phyloP scores from a whole-genome alignment of 805 yeast genomes.

The Ogataea methylovora region DNA sequence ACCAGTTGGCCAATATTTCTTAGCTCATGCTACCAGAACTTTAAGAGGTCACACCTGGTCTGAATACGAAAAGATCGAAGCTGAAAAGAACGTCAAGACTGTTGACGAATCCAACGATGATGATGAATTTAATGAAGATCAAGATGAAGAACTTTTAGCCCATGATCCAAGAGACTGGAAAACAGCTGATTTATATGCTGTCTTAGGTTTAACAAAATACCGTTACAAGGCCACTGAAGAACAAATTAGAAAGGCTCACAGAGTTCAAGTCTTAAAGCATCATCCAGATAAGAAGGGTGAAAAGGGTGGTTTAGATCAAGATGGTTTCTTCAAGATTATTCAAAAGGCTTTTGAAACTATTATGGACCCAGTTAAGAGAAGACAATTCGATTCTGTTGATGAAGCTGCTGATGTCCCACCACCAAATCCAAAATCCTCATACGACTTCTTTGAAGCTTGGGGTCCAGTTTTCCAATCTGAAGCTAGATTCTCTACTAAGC shows the following conservation, averaged over 20 bases:
- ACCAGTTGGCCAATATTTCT: conserved; percentile 93
- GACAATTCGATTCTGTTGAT: conserved; percentile 94
- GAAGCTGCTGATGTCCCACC: conserved; percentile 77
- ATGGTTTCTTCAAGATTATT: conserved; percentile 94
- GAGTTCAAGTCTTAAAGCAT: conserved; percentile 92
- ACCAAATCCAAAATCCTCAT: conserved; percentile 56
- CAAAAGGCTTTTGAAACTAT: conserved; percentile 93
- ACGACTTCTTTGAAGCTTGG: conserved; percentile 90
- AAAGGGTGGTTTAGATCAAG: conserved; percentile 79
- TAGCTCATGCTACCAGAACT: conserved; percentile 95
- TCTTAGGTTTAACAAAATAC: conserved; percentile 85
- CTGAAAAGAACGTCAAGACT: conserved; percentile 72
- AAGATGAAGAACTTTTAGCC: conserved; percentile 57
- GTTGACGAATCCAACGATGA: conserved; percentile 59
- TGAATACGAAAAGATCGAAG: conserved; percentile 90
- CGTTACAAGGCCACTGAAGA: conserved; percentile 88
- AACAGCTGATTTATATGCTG: conserved; percentile 91
- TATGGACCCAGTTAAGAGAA: conserved; percentile 79
- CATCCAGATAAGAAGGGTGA: conserved; percentile 99
- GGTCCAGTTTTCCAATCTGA: conserved; percentile 86
- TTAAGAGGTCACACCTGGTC: conserved; percentile 98
- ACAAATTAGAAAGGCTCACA: conserved; percentile 93
- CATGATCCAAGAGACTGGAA: conserved; percentile 99
- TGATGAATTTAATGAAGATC: conserved; percentile 69
- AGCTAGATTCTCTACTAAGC: conserved; percentile 85